Percentiles rank a stretch among this genome's conserved stretches.
phyloP scores from a whole-genome alignment of 345 rosid genomes.

The Euphorbia lathyris region DNA sequence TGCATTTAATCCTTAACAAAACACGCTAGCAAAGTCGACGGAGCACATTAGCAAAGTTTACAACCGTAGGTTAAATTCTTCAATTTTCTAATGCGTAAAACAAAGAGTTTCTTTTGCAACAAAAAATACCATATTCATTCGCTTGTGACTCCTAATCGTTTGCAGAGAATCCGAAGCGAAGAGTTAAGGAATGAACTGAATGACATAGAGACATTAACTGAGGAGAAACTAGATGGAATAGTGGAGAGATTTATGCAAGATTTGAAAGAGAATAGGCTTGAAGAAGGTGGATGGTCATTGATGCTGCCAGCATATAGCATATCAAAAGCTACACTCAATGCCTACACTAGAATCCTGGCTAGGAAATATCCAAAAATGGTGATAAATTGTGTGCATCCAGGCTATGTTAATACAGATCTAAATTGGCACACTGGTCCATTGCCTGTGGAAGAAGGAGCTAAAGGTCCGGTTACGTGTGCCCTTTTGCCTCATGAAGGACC shows the following conservation, averaged over 20 bases:
- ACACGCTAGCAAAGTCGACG: too few relatives aligned
- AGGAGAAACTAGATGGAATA: constrained; percentile 41
- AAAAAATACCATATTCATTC: too few relatives aligned
- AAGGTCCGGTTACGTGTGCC: constrained; percentile 50
- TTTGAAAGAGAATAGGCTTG: constrained; percentile 32
- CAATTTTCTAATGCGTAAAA: too few relatives aligned
- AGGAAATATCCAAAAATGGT: constrained; percentile 40
- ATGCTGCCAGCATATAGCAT: constrained; percentile 54
- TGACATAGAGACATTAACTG: constrained; percentile 33
- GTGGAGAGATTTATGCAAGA: constrained; percentile 37
- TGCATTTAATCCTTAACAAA: too few relatives aligned
- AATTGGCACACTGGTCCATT: constrained; percentile 48
- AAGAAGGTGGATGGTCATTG: constrained; percentile 52
- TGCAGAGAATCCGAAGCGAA: constrained; percentile 43
- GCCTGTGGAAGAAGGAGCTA: constrained; percentile 41
- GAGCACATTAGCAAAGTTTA: too few relatives aligned
- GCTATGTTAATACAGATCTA: constrained; percentile 44
- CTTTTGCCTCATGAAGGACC: constrained; percentile 47
- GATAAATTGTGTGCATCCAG: constrained; percentile 57
- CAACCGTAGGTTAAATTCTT: too few relatives aligned
- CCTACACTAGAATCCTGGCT: constrained; percentile 53
- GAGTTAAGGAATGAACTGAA: constrained; percentile 35
- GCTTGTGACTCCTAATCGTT: too few relatives aligned
- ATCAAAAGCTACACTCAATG: constrained; percentile 48
- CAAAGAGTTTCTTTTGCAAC: too few relatives aligned